phyloP scores from a whole-genome alignment of 371 early-diverging fungal genomes.

The Mortierella sp. region DNA sequence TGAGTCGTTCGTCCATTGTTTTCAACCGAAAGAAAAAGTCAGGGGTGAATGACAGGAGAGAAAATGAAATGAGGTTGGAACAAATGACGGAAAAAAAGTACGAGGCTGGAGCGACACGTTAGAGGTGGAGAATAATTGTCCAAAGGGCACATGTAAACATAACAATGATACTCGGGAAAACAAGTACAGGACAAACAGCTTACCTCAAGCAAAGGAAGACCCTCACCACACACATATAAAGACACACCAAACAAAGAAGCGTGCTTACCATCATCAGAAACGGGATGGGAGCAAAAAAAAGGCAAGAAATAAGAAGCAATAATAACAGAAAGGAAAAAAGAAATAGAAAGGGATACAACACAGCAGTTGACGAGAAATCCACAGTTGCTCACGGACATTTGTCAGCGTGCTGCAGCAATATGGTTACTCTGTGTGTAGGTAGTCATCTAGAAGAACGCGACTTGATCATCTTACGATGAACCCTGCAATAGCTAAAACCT shows the following conservation, averaged over 20 bases:
- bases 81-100: neutral
- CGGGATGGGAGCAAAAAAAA: neutral
- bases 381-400: slow-evolving; percentile 8
- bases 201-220: neutral
- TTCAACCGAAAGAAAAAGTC: neutral
- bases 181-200: neutral
- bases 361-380: neutral
- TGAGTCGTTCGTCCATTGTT: neutral
- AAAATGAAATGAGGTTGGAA: neutral
- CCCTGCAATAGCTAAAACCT: neutral
- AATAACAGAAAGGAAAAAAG: neutral
- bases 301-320: too few species aligned
- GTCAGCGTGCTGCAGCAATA: neutral
- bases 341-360: neutral
- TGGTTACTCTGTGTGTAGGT: neutral
- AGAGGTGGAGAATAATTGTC: neutral
- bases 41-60: neutral
- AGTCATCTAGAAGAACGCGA: neutral
- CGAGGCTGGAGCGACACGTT: neutral
- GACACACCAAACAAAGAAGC: neutral
- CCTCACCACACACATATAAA: neutral
- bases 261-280: neutral
- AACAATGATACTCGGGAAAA: neutral
- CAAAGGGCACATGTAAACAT: neutral
- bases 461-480: neutral